phyloP scores from a whole-genome alignment of 768 basidiomycete species.

The Lactarius quietus region DNA sequence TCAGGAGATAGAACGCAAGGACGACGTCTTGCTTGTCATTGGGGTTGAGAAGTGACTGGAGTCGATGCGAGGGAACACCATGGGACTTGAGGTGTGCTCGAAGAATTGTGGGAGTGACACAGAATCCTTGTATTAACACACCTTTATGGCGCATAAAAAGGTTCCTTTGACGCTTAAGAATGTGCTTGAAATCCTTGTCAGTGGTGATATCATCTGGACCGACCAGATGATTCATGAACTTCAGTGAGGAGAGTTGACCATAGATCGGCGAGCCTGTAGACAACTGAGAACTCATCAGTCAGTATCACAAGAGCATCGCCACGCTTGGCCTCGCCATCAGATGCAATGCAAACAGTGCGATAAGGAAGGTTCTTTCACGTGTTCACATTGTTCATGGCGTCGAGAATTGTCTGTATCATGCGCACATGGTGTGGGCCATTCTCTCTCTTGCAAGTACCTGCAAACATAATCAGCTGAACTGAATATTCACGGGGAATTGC shows the following conservation, averaged over 20 bases:
- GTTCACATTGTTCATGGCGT: too few relatives aligned
- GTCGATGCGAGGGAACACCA: not conserved
- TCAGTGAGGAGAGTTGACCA: not conserved
- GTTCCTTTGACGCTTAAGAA: not conserved
- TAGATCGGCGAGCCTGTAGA: not conserved
- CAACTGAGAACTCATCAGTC: not conserved
- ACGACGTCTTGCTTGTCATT: not conserved
- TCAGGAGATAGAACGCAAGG: too few relatives aligned
- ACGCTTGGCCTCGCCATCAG: too few relatives aligned
- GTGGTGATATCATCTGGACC: not conserved
- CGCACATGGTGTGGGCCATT: not conserved
- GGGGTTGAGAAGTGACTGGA: not conserved
- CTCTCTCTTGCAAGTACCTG: not conserved
- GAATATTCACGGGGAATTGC: not conserved
- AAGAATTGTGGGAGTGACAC: not conserved
- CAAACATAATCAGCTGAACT: not conserved
- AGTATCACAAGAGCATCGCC: not conserved
- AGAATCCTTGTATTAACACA: not conserved
- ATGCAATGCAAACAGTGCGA: not conserved
- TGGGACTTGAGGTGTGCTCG: not conserved
- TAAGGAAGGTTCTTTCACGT: not conserved
- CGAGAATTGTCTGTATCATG: not conserved
- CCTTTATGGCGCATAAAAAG: not conserved
- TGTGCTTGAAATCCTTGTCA: conserved; percentile 1
- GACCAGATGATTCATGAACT: not conserved